A percentile compares a stretch with the other conserved stretches of the same genome.
Evolutionary conservation across 2,329 filamentous ascomycete species (phyloP).

Genomic region (Stachybotrys echinatus): DNA sequence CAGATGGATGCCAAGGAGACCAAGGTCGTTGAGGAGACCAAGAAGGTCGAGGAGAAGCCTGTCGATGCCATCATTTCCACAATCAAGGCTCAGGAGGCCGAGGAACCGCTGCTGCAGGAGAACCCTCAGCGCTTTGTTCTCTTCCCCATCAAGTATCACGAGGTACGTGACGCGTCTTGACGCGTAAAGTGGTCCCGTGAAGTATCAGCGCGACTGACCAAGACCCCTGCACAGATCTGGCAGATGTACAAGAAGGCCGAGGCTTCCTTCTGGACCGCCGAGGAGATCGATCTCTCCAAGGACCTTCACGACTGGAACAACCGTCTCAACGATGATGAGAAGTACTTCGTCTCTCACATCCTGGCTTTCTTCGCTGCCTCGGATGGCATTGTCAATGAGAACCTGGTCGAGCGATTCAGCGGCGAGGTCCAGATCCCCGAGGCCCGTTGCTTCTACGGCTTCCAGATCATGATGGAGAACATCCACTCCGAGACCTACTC

Average conservation of each 20-base stretch:
- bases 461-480: conserved; percentile 99
- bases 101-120: conserved; percentile 90
- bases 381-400: conserved; percentile 99
- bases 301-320: conserved; percentile 99
- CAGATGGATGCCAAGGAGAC: conserved; percentile 59
- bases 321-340: conserved; percentile 91
- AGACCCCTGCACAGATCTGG: conserved; percentile 67
- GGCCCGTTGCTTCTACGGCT: conserved; percentile 98
- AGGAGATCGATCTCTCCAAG: conserved; percentile 99
- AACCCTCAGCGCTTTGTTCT: conserved; percentile 95
- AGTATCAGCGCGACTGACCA: conserved; percentile 30
- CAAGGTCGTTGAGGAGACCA: conserved; percentile 41
- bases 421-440: conserved; percentile 95
- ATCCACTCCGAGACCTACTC: conserved; percentile 99
- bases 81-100: conserved; percentile 64
- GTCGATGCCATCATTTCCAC: conserved; percentile 38
- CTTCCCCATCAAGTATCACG: conserved; percentile 98
- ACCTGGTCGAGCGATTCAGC: conserved; percentile 96
- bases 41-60: conserved; percentile 26
- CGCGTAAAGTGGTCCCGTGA: conserved; percentile 60
- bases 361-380: conserved; percentile 98
- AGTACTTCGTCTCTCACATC: conserved; percentile 97
- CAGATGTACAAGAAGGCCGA: conserved; percentile 99
- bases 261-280: conserved; percentile 98
- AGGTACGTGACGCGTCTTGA: conserved; percentile 67